Percentiles rank a stretch among this genome's conserved stretches.
phyloP scores from a whole-genome alignment of 1,284 basidiomycete genomes.

The Moniliella sp. region DNA sequence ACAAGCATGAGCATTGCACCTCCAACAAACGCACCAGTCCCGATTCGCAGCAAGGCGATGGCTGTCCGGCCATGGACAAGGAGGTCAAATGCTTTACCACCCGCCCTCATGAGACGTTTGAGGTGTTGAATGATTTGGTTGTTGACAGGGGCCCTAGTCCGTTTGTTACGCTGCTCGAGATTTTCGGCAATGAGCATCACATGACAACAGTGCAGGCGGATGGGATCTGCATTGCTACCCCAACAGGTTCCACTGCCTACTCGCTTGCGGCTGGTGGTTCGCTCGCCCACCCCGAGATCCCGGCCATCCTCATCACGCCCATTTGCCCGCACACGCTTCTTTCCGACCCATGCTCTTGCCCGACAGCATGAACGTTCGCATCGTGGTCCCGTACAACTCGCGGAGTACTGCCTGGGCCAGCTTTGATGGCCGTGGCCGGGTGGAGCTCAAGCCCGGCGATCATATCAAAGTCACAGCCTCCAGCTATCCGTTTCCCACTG shows the following conservation, averaged over 20 bases:
- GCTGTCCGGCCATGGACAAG: conserved; percentile 50
- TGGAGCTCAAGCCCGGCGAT: conserved; percentile 66
- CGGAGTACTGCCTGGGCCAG: conserved; percentile 94
- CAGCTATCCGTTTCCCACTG: conserved; percentile 92
- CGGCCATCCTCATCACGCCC: conserved; percentile 81
- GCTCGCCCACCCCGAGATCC: conserved; percentile 89
- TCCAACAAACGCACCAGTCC: too few relatives aligned
- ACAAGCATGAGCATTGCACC: conserved; percentile 15
- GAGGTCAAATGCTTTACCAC: conserved; percentile 97
- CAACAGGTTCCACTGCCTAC: conserved; percentile 92
- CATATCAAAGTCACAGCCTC: conserved; percentile 97
- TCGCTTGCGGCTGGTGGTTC: conserved; percentile 85
- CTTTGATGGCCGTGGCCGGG: conserved; percentile 85
- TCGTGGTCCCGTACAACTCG: conserved; percentile 95
- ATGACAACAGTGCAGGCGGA: conserved; percentile 98
- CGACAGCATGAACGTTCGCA: conserved; percentile 90
- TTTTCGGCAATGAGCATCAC: conserved; percentile 96
- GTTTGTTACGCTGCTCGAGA: conserved; percentile 79
- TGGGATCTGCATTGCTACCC: conserved; percentile 81
- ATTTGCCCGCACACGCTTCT: conserved; percentile 92
- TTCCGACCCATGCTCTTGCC: conserved; percentile 90
- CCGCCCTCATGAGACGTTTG: conserved; percentile 80
- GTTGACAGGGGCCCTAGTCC: conserved; percentile 94
- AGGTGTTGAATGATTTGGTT: conserved; percentile 90
- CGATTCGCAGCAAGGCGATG: too few relatives aligned